Base-by-base conservation (phyloP, 768 basidiomycete genomes). In the Suillus bovinus region DNA sequence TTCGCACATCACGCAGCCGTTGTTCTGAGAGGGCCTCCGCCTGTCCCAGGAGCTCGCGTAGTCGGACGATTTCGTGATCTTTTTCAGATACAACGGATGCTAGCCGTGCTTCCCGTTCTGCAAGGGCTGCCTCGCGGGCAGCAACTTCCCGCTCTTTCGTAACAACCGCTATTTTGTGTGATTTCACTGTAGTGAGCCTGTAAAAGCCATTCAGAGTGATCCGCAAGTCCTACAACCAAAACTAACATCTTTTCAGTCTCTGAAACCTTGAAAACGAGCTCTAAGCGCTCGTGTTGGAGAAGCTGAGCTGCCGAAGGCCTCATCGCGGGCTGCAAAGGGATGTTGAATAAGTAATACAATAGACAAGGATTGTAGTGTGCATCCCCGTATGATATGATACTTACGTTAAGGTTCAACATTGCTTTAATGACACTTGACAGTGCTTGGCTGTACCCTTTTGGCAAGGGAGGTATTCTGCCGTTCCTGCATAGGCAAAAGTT, bases 391-490 rank as follows among this genome's bases (percentile, higher is more conserved):
- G 10, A 41, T 17, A 36, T 10, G 6, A 38, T 39, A 70, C 82
- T 67, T 69, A 94, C 93, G 68, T 93, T 93, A 16, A 93, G 78
- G 72, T 87, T 92, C 17, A 95, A 74, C 94, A 96, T 95, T 0
- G 90, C 83, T 71, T 90, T 93, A 69, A 96, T 94, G 61, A 90
- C 83, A n/a, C 79, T 79, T 5, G 83, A 80, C 17, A 95, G 76
- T 1, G 86, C 79, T 62, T 87, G 86, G 20, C 90, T 91, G 72
- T 96, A 96, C 8, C 89, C 87, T 66, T 87, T 82, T 0, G 95
- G 94, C 52, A 97, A 76, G 3, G 93, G 93, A 9, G 94, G 95
- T 73, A 96, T 92, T n/a, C 92, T 87, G 16, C 92, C 94, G 64
- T 90, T 93, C 67, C 90, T 91, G 64, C 11, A 36, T 38, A n/a